phyloP scores from a whole-genome alignment of 768 basidiomycete genomes.

The Amanita subjunquillea region DNA sequence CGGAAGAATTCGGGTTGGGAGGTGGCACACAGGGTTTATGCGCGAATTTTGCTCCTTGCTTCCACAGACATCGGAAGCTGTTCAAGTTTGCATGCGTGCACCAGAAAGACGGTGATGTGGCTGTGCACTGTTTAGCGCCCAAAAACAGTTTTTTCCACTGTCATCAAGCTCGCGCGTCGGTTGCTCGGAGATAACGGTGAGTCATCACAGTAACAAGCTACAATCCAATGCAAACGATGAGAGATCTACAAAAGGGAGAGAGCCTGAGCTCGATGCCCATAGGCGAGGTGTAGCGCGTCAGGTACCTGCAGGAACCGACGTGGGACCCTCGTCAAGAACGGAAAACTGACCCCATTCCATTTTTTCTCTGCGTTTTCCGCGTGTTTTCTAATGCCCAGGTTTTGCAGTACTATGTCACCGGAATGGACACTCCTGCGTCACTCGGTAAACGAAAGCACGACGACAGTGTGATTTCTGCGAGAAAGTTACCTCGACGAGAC shows the following conservation, averaged over 20 bases:
- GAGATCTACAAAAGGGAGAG: slow-evolving; percentile 25
- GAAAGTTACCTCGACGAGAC: background rate
- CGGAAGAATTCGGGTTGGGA: too few relatives aligned
- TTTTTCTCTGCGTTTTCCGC: background rate
- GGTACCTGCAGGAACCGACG: slow-evolving; percentile 42
- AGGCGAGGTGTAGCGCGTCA: slow-evolving; percentile 20
- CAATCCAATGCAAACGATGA: slow-evolving; percentile 23
- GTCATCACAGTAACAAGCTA: background rate
- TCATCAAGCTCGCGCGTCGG: too few relatives aligned
- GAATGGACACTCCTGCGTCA: background rate
- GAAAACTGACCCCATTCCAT: slow-evolving; percentile 36
- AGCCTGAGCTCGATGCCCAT: slow-evolving; percentile 24
- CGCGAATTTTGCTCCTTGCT: background rate
- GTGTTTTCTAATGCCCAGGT: background rate
- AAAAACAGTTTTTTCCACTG: background rate
- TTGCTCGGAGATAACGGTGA: too few relatives aligned
- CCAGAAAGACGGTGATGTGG: background rate
- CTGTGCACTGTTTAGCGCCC: slow-evolving; percentile 4
- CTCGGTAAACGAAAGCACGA: background rate
- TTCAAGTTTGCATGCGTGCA: background rate
- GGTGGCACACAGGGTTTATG: background rate
- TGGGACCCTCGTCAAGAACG: slow-evolving; percentile 38
- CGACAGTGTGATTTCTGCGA: background rate
- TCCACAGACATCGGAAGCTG: background rate
- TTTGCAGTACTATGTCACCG: background rate